These are phyloP conservation scores for Termitomyces sp. DNA, from an alignment of 768 basidiomycete species.

Conservation along the genomic window DNA sequence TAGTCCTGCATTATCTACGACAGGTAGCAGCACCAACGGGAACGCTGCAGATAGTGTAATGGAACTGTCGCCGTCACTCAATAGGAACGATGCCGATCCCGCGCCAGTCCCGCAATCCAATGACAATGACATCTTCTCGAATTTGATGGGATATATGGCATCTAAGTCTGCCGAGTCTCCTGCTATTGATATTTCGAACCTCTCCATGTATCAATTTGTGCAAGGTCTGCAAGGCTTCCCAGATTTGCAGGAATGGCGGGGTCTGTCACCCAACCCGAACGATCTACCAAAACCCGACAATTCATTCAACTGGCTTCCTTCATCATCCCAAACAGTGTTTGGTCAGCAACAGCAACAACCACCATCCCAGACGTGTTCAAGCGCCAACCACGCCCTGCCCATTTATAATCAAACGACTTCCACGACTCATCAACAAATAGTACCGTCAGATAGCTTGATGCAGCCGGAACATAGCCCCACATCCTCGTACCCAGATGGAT, in stretches of 20 bases:
- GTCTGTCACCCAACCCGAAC: slow-evolving; percentile 2
- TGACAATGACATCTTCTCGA: background rate
- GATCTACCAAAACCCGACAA: slow-evolving; percentile 13
- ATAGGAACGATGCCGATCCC: background rate
- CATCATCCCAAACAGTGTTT: background rate
- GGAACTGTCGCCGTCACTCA: background rate
- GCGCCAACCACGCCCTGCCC: background rate
- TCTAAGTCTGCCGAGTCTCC: slow-evolving; percentile 11
- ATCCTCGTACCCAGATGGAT: background rate
- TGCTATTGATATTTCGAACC: background rate
- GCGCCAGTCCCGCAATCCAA: background rate
- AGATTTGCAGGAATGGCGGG: slow-evolving; percentile 3
- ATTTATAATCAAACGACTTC: background rate
- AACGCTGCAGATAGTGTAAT: background rate
- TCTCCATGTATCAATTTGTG: background rate
- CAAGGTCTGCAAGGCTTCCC: background rate
- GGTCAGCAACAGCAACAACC: background rate
- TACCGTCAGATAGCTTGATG: background rate
- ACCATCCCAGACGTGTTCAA: background rate
- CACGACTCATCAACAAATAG: background rate
- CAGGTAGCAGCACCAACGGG: background rate
- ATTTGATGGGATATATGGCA: slow-evolving; percentile 3
- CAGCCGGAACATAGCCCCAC: background rate
- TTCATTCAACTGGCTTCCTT: slow-evolving; percentile 15
- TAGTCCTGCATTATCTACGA: background rate